Percentiles rank a stretch among this genome's conserved stretches.
These are phyloP conservation scores for Didymella pinodella DNA, from an alignment of 2,329 filamentous ascomycete genomes.

Conservation along the genomic window DNA sequence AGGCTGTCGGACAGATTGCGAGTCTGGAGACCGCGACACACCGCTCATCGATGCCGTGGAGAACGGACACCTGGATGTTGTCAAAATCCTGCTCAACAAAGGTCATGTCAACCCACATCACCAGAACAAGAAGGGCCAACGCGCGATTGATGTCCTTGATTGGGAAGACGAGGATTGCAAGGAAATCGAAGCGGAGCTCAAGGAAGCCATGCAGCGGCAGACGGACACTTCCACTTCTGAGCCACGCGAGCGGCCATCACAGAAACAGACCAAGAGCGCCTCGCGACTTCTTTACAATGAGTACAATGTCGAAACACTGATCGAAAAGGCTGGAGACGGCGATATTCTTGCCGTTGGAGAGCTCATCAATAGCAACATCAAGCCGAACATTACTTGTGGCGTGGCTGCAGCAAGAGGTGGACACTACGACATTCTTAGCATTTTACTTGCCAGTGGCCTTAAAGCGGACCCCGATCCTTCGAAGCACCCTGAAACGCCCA, in stretches of 20 bases:
- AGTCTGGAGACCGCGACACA: constrained; percentile 80
- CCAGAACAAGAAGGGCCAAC: constrained; percentile 89
- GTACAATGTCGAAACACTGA: constrained; percentile 58
- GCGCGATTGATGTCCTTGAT: constrained; percentile 84
- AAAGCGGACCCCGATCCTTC: constrained; percentile 67
- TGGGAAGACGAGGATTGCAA: constrained; percentile 78
- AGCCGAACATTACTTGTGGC: constrained; percentile 82
- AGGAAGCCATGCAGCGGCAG: constrained; percentile 61
- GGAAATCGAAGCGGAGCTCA: constrained; percentile 77
- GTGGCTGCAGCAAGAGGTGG: constrained; percentile 92
- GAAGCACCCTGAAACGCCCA: constrained; percentile 87
- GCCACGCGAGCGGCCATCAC: constrained; percentile 38
- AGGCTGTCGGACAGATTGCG: constrained; percentile 83
- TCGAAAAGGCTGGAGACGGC: constrained; percentile 58
- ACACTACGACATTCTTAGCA: constrained; percentile 84
- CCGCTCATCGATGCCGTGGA: constrained; percentile 96
- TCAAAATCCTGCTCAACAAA: constrained; percentile 81
- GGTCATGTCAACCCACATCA: constrained; percentile 86
- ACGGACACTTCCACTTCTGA: constrained; percentile 62
- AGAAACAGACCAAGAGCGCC: constrained; percentile 48
- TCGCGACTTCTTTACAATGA: constrained; percentile 59
- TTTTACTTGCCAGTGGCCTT: constrained; percentile 62
- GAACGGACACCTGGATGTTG: constrained; percentile 89
- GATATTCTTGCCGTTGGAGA: constrained; percentile 59
- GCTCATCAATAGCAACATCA: constrained; percentile 58